These are phyloP conservation scores for Gossypium anomalum DNA, from an alignment of 345 rosid species.

Conservation along the genomic window DNA sequence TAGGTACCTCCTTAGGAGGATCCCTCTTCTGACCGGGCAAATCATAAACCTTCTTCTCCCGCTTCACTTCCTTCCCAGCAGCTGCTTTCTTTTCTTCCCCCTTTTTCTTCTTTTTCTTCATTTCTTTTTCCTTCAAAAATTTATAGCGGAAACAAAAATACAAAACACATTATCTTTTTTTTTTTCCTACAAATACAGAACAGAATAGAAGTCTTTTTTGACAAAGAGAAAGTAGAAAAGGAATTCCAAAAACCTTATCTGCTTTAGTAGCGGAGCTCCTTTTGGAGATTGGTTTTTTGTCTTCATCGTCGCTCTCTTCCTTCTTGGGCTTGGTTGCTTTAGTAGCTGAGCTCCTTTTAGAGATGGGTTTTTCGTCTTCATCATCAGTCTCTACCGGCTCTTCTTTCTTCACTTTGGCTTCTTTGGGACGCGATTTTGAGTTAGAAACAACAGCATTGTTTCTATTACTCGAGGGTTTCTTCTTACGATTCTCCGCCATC, in stretches of 20 bases:
- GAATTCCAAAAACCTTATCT: constrained; percentile 37
- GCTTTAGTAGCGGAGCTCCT: constrained; percentile 35
- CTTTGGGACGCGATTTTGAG: too few species aligned
- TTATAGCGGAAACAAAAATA: constrained; percentile 6
- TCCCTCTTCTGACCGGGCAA: constrained; percentile 92
- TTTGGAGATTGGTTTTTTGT: too few species aligned
- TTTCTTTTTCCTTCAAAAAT: constrained; percentile 32
- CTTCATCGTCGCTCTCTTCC: too few species aligned
- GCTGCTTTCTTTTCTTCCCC: constrained; percentile 33
- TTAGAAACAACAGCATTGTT: too few species aligned
- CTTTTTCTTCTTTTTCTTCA: constrained; percentile 40
- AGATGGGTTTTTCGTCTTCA: too few species aligned
- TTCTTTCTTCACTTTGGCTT: too few species aligned
- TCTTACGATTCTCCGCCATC: too few species aligned
- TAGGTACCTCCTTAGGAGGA: constrained; percentile 66
- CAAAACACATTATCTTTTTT: not conserved
- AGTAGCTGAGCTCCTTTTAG: too few species aligned
- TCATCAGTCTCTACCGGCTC: too few species aligned
- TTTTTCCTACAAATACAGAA: constrained; percentile 12
- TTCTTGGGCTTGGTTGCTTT: too few species aligned
- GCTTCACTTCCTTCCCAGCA: constrained; percentile 38
- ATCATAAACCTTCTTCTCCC: constrained; percentile 70
- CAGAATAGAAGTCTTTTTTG: not conserved
- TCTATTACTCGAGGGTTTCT: too few species aligned
- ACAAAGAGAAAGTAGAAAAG: not conserved